phyloP scores from a whole-genome alignment of 2,329 filamentous ascomycete species.

The Metarhizium robertsii region DNA sequence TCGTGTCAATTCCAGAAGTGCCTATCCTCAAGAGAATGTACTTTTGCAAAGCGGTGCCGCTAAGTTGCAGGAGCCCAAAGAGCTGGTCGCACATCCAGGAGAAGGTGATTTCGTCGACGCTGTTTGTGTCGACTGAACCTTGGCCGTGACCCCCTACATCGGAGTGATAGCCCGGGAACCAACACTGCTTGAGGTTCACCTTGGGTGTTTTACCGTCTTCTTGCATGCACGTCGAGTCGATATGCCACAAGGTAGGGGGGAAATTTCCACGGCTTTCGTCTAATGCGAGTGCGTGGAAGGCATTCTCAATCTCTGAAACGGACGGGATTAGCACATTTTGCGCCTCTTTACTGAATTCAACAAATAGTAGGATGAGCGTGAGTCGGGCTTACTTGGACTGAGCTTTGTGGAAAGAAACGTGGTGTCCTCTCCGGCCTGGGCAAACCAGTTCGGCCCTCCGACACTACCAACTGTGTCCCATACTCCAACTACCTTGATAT shows the following conservation, averaged over 20 bases:
- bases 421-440: not conserved
- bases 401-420: constrained; percentile 2
- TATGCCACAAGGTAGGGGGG: constrained; percentile 20
- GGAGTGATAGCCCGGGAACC: constrained; percentile 12
- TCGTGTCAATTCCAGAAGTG: not conserved
- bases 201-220: constrained; percentile 6
- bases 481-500: constrained; percentile 1
- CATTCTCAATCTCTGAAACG: constrained; percentile 33
- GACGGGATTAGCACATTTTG: not conserved
- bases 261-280: constrained; percentile 36
- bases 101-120: not conserved
- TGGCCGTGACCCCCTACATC: not conserved
- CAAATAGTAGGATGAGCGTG: too few species aligned
- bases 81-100: not conserved
- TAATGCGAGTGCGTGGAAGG: constrained; percentile 45
- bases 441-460: constrained; percentile 14
- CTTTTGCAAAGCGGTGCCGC: not conserved
- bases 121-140: not conserved
- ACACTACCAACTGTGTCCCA: constrained; percentile 18
- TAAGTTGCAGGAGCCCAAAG: not conserved
- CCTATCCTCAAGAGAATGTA: not conserved
- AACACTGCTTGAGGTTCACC: constrained; percentile 15
- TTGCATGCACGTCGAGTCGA: constrained; percentile 3
- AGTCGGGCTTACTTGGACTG: constrained; percentile 12
- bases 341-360: too few species aligned